A percentile compares a stretch with the other conserved stretches of the same genome.
Evolutionary conservation across 2,329 filamentous ascomycete species (phyloP).

Genomic region (Pezicula radicicola): DNA sequence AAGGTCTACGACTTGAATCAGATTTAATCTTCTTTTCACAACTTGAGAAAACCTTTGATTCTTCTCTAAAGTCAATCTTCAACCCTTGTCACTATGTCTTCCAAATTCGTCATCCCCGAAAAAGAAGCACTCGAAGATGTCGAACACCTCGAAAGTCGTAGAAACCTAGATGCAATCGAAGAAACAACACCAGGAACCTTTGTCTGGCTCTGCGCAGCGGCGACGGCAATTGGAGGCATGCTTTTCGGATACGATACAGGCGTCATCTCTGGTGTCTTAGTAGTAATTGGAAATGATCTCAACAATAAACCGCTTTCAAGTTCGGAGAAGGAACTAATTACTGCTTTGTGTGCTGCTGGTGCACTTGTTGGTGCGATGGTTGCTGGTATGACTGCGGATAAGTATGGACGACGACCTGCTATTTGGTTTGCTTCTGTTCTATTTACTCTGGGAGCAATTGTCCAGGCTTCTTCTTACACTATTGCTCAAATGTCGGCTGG

Average conservation of each 20-base stretch:
- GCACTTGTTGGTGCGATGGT: slow-evolving; percentile 39
- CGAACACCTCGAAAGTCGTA: background rate
- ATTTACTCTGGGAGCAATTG: slow-evolving; percentile 36
- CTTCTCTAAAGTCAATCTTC: background rate
- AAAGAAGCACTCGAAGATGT: background rate
- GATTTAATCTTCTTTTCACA: no score
- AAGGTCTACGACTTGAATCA: no score
- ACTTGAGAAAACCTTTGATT: background rate
- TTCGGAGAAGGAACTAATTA: slow-evolving; percentile 45
- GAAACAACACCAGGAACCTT: slow-evolving; percentile 38
- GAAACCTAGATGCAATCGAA: slow-evolving; percentile 24
- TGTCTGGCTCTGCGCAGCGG: slow-evolving; percentile 55
- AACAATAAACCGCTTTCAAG: slow-evolving; percentile 35
- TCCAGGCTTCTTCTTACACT: slow-evolving; percentile 32
- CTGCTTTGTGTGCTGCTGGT: slow-evolving; percentile 44
- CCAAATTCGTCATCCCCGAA: background rate
- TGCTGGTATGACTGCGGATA: slow-evolving; percentile 32
- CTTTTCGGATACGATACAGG: slow-evolving; percentile 54
- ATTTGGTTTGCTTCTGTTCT: slow-evolving; percentile 38
- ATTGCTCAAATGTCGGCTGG: slow-evolving; percentile 41
- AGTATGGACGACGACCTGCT: slow-evolving; percentile 34
- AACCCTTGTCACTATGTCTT: background rate
- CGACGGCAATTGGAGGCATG: slow-evolving; percentile 60
- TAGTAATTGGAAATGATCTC: slow-evolving; percentile 34
- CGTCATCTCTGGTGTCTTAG: slow-evolving; percentile 38